Evolutionary conservation across 805 yeast species (phyloP), one percentile per base, ranked within the genome.

Genomic region (Starmerella scarabaei): DNA sequence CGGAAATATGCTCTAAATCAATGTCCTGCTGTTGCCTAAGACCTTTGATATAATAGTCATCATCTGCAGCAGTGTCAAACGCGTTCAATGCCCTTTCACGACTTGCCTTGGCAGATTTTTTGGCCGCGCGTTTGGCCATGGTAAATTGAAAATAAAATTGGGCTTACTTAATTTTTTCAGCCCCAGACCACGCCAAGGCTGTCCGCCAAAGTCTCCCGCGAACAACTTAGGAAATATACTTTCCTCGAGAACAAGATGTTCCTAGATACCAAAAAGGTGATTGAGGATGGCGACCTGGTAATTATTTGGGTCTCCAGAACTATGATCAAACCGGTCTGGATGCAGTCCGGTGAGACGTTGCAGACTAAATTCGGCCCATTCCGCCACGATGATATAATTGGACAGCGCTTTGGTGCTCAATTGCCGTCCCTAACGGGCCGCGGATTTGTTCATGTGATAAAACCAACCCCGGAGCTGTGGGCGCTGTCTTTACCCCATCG

Each of bases 401-500:
- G 93, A 4, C 62, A 71, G 54, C 69, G 66, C 44, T 88, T 72
- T 60, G 99, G 99, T 1, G 68, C 83, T 0, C 99, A 91, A 56
- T 73, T 88, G 53, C 71, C 85, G 3, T 60, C 71, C 28, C 62
- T 70, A 12, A 72, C 81, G 16, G 68, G 74, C 5, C 73, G 72
- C 45, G 93, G 86, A 0, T 91, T 85, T 56, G 73, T 91, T 36
- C 93, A 88, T 55, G 65, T 91, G 12, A 61, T 91, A 35, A 86
- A 81, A 45, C 97, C 98, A 1, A 78, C 93, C 0, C 86, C 99
- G 0, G 99, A 91, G 60, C 63, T 91, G 18, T 91, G 99, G 99
- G 80, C 95, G 0, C 54, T 83, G n/a, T 82, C 96, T 0, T 65
- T 91, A 27, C 97, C 98, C 2, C 99, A 91, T 57, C 69, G 99